Evolutionary conservation across 2,329 filamentous ascomycete species (phyloP).

Genomic region (Falciphora oryzae): DNA sequence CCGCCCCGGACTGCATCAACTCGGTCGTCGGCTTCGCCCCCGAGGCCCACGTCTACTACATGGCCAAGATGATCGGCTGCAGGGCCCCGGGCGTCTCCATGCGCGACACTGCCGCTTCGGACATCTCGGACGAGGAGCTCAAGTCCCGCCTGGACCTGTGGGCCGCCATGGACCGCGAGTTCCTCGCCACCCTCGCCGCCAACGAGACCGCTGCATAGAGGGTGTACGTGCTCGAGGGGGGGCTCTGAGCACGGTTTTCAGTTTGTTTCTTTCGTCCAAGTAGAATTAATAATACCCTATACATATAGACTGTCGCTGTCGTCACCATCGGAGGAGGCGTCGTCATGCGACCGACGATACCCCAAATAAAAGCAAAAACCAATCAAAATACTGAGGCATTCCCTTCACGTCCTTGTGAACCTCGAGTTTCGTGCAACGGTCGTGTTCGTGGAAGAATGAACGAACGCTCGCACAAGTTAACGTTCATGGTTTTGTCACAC

Average conservation of each 20-base stretch:
- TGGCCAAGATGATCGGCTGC: constrained; percentile 38
- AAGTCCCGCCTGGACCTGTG: constrained; percentile 15
- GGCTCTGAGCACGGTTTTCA: not conserved
- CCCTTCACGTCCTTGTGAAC: not conserved
- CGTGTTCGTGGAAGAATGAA: too few species aligned
- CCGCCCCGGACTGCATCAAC: constrained; percentile 45
- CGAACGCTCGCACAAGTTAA: too few species aligned
- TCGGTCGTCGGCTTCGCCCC: constrained; percentile 36
- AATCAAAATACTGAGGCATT: not conserved
- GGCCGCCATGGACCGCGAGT: constrained; percentile 10
- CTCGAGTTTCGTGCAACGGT: not conserved
- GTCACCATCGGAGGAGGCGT: too few species aligned
- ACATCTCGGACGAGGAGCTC: constrained; percentile 30
- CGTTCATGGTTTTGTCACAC: too few species aligned
- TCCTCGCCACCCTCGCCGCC: not conserved
- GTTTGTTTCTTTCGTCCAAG: not conserved
- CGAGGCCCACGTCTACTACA: constrained; percentile 43
- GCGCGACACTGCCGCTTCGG: constrained; percentile 15
- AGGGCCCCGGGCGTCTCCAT: constrained; percentile 20
- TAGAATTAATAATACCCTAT: not conserved
- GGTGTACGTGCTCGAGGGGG: not conserved
- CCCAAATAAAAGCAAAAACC: not conserved
- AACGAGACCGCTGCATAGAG: not conserved
- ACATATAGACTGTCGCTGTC: not conserved
- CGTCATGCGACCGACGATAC: not conserved